A percentile compares a stretch with the other conserved stretches of the same genome.
These are phyloP conservation scores for Daedaleopsis sinensis DNA, from an alignment of 768 basidiomycete species.

Conservation along the genomic window DNA sequence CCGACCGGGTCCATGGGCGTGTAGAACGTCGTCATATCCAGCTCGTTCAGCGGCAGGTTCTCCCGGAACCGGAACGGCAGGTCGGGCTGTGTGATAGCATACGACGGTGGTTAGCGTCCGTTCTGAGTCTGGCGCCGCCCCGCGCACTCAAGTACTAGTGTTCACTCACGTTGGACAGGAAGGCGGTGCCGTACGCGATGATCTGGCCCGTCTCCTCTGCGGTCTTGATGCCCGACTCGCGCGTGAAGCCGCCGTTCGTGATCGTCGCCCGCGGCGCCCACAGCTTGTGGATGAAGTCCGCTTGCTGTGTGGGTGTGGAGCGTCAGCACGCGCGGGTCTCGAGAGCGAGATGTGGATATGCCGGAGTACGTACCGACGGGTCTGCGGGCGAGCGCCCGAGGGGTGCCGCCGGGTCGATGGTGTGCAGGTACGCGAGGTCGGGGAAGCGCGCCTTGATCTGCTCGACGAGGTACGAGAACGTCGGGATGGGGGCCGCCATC, in stretches of 20 bases:
- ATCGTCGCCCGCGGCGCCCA: slow-evolving; percentile 30
- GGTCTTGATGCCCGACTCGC: slow-evolving; percentile 21
- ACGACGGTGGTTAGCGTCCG: not conserved
- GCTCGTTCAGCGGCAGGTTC: slow-evolving; percentile 37
- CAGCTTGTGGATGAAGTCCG: slow-evolving; percentile 26
- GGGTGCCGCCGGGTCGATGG: slow-evolving; percentile 27
- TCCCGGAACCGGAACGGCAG: slow-evolving; percentile 40
- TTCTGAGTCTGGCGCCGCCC: not conserved
- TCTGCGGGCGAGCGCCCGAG: slow-evolving; percentile 8
- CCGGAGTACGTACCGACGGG: not conserved
- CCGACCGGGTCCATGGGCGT: slow-evolving; percentile 32
- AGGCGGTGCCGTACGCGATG: slow-evolving; percentile 30
- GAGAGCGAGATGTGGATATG: not conserved
- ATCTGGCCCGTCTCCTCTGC: slow-evolving; percentile 29
- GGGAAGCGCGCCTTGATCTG: slow-evolving; percentile 44
- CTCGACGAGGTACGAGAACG: slow-evolving; percentile 52
- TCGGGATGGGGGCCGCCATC: slow-evolving; percentile 57
- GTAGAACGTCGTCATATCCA: slow-evolving; percentile 45
- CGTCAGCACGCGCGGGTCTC: no score
- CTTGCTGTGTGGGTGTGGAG: slow-evolving; percentile 13
- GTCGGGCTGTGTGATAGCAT: slow-evolving; percentile 41
- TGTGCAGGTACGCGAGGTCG: slow-evolving; percentile 41
- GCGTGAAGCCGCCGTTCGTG: slow-evolving; percentile 28
- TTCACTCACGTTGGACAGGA: slow-evolving; percentile 35
- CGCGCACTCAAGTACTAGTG: no score